A percentile compares a stretch with the other conserved stretches of the same genome.
phyloP scores from a whole-genome alignment of 2,329 filamentous ascomycete species.

The Fusarium avenaceum region DNA sequence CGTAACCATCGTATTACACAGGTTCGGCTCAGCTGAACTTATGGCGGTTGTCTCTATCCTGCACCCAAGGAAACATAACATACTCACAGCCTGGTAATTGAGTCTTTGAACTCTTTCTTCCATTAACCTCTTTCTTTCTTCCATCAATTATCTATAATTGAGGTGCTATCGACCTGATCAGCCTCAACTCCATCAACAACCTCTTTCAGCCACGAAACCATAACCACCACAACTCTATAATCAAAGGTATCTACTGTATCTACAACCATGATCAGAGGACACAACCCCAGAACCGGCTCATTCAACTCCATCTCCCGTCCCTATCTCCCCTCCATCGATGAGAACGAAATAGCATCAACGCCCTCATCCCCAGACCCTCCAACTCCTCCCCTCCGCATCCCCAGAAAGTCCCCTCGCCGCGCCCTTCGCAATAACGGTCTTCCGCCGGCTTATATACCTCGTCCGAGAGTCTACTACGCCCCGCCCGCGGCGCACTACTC shows the following conservation, averaged over 20 bases:
- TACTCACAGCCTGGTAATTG: constrained; percentile 9
- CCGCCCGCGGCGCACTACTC: constrained; percentile 34
- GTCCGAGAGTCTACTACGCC: constrained; percentile 18
- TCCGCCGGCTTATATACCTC: constrained; percentile 48
- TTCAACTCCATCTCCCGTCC: constrained; percentile 46
- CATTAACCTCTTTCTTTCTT: background rate
- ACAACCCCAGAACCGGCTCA: constrained; percentile 30
- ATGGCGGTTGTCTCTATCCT: constrained; percentile 16
- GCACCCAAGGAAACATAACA: constrained; percentile 7
- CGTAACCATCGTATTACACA: background rate
- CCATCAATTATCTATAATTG: background rate
- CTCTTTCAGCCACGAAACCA: background rate
- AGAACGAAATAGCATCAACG: constrained; percentile 51
- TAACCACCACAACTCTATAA: constrained; percentile 3
- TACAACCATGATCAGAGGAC: constrained; percentile 39
- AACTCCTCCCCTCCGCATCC: constrained; percentile 47
- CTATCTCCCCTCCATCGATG: constrained; percentile 56
- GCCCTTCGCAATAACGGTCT: constrained; percentile 33
- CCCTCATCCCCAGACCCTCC: constrained; percentile 39
- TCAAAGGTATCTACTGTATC: background rate
- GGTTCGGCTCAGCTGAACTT: constrained; percentile 18
- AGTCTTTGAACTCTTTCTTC: constrained; percentile 8
- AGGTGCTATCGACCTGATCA: constrained; percentile 14
- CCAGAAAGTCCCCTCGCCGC: constrained; percentile 48
- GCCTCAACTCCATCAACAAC: background rate